Conservation (phyloP, 2,329 filamentous ascomycete genomes). For the Pezicula rhizophila region DNA sequence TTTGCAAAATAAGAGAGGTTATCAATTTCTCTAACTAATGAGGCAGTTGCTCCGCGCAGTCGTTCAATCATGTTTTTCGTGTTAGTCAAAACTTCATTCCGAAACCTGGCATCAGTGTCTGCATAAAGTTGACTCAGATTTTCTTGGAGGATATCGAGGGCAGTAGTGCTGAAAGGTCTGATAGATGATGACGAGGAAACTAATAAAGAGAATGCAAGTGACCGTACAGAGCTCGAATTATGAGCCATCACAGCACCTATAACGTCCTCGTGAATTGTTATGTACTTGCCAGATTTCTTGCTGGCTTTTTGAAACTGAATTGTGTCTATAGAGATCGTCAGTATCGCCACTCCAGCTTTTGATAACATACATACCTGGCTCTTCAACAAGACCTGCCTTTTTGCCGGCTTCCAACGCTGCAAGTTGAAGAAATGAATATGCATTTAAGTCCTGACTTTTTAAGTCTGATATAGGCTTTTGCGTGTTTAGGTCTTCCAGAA, state of each 20-base stretch:
- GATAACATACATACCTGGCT: conserved; percentile 44
- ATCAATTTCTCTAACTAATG: conserved; percentile 38
- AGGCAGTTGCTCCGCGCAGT: conserved; percentile 59
- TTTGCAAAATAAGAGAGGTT: conserved; percentile 9
- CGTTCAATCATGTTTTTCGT: conserved; percentile 73
- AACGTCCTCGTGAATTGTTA: conserved; percentile 35
- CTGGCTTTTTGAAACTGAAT: conserved; percentile 30
- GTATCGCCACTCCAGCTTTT: conserved; percentile 3
- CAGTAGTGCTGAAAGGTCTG: conserved; percentile 58
- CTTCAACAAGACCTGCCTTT: conserved; percentile 62
- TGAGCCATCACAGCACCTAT: conserved; percentile 48
- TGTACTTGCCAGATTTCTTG: conserved; percentile 25
- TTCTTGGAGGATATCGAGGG: conserved; percentile 56
- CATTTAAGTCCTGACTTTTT: conserved; percentile 39
- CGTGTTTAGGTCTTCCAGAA: conserved; percentile 53
- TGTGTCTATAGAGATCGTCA: conserved; percentile 12
- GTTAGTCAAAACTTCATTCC: conserved; percentile 72
- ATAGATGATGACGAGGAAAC: conserved; percentile 71
- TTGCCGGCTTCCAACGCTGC: conserved; percentile 67
- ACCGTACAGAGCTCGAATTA: conserved; percentile 59
- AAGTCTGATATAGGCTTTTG: conserved; percentile 40
- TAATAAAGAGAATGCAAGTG: conserved; percentile 76
- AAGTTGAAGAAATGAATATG: conserved; percentile 54
- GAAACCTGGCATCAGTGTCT: conserved; percentile 79
- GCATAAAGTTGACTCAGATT: conserved; percentile 70